phyloP scores from a whole-genome alignment of 345 rosid species.

The Linum tenue region DNA sequence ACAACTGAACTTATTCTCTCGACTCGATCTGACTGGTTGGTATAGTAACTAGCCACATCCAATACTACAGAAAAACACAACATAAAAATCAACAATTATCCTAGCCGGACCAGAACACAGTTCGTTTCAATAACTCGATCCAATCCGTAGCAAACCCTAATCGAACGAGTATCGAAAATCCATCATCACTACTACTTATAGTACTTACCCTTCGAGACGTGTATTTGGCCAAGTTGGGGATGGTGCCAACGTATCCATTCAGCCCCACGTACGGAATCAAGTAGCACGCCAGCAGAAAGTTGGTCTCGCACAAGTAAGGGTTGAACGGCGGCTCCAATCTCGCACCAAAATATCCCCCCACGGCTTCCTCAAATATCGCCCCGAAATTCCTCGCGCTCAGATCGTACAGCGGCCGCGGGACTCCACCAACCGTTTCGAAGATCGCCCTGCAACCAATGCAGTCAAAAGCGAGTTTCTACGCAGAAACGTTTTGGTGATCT shows the following conservation, averaged over 20 bases:
- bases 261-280: conserved; percentile 63
- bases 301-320: conserved; percentile 41
- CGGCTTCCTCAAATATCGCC: conserved; percentile 34
- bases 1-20: too few species aligned
- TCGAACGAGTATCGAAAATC: too few species aligned
- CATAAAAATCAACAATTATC: too few species aligned
- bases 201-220: conserved; percentile 34
- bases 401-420: conserved; percentile 47
- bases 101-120: too few species aligned
- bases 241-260: conserved; percentile 55
- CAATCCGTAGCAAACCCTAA: too few species aligned
- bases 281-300: conserved; percentile 51
- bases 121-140: too few species aligned
- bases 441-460: conserved; percentile 54
- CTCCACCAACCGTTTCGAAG: conserved; percentile 36
- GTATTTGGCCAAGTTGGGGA: conserved; percentile 35
- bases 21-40: too few species aligned
- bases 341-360: conserved; percentile 19
- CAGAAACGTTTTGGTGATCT: too few species aligned
- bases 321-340: conserved; percentile 48
- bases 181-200: too few species aligned
- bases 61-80: too few species aligned
- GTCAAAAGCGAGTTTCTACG: too few species aligned
- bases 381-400: conserved; percentile 38
- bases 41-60: too few species aligned